Conservation (phyloP, 148 eudicot genomes). For the Spergularia marina region DNA sequence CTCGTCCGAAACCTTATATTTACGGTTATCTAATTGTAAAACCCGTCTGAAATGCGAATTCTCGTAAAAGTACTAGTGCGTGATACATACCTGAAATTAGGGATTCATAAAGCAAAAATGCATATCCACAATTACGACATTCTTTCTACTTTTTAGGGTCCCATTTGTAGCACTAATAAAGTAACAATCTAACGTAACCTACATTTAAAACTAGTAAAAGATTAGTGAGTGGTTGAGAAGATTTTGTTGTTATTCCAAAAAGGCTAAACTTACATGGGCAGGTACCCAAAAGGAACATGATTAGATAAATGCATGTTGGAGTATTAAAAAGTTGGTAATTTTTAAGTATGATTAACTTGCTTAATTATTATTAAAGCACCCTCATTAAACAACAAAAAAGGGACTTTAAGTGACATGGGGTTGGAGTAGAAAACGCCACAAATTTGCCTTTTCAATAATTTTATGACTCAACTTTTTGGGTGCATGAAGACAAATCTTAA, state of each 20-base stretch:
- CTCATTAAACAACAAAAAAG: not conserved
- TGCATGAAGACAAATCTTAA: slow-evolving; percentile 19
- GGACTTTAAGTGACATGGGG: not conserved
- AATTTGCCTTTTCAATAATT: slow-evolving; percentile 27
- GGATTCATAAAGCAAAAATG: not conserved
- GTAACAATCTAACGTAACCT: slow-evolving; percentile 1
- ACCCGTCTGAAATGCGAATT: too few species aligned
- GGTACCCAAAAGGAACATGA: not conserved
- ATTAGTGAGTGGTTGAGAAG: slow-evolving; percentile 27
- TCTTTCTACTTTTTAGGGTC: slow-evolving; percentile 3
- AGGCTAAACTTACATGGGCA: slow-evolving; percentile 32
- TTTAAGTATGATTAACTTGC: not conserved
- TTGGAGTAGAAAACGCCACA: slow-evolving; percentile 32
- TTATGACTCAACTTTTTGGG: slow-evolving; percentile 8
- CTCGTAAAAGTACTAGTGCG: too few species aligned
- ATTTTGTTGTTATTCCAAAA: slow-evolving; percentile 35
- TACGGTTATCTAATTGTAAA: too few species aligned
- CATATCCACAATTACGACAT: slow-evolving; percentile 11
- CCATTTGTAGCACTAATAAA: slow-evolving; percentile 3
- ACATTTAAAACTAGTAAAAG: not conserved
- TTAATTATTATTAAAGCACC: not conserved
- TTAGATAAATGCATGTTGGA: slow-evolving; percentile 18
- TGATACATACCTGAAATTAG: not conserved
- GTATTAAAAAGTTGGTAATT: slow-evolving; percentile 11
- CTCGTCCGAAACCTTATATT: too few species aligned